Evolutionary conservation across 345 rosid species (phyloP), one percentile per base, ranked within the genome.

Genomic region (Brassica juncea): DNA sequence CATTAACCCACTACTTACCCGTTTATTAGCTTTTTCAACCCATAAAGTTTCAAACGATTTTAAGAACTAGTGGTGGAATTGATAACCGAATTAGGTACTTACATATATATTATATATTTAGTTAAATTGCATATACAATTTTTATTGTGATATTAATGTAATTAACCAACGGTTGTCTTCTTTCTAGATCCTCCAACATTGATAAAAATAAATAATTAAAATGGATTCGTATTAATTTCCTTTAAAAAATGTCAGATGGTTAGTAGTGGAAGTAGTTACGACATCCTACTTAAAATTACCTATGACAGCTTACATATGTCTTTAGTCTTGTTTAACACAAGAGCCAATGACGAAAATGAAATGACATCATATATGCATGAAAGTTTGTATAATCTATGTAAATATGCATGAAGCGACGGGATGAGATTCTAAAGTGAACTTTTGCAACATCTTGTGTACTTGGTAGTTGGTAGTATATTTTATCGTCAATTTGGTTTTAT

Each of bases 231-330:
- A 63, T 52, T 62, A 34, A 67, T 35, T 58, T 72, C 39, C 5
- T 25, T 37, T 30, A 0, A 30, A 42, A 9, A 37, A 58, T 28
- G 70, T 66, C 73, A 67, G 70, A 73, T 57, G 61, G 82, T 79
- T 72, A 55, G 73, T 66, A 67, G 82, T 66, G 47, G 47, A 72
- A 59, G 77, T 72, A 61, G 77, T 72, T 78, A 72, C 14, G 73
- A 66, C 63, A 39, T 37, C 31, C 15, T 67, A 34, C 42, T 47
- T 67, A 66, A 58, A 57, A 28, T 65, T 72, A 67, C 31, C 60
- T 79, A 28, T 25, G 66, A 77, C 76, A 35, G 71, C 76, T 55
- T 71, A 10, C 4, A 47, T 77, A 69, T 71, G 76, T 71, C 71
- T 71, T 37, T 71, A 64, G 30, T 71, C 66, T 77, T 77, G 66